A percentile compares a stretch with the other conserved stretches of the same genome.
phyloP scores from a whole-genome alignment of 352 stramenopile genomes.

The Pythium oligandrum region DNA sequence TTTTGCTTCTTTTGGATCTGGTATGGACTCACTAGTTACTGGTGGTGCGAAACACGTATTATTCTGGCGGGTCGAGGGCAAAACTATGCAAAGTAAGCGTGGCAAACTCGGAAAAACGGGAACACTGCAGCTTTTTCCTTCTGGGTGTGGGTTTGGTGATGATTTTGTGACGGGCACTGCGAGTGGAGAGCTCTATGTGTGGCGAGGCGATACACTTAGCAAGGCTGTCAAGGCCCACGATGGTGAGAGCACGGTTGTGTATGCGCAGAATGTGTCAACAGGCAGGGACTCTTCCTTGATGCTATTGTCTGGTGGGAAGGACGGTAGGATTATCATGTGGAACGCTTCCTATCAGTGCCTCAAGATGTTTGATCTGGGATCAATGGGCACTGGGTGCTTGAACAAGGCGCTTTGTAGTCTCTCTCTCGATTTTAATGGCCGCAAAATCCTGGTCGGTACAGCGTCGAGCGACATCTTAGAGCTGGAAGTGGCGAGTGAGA shows the following conservation, averaged over 20 bases:
- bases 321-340: slow-evolving; percentile 68
- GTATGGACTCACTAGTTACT: slow-evolving; percentile 37
- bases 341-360: slow-evolving; percentile 62
- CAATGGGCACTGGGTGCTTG: slow-evolving; percentile 31
- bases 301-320: slow-evolving; percentile 64
- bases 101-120: slow-evolving; percentile 63
- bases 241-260: slow-evolving; percentile 39
- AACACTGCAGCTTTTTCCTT: slow-evolving; percentile 41
- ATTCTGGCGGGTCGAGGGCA: slow-evolving; percentile 64
- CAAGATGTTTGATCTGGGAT: slow-evolving; percentile 52
- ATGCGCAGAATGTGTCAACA: slow-evolving; percentile 5
- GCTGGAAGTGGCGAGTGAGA: slow-evolving; percentile 33
- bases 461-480: slow-evolving; percentile 87
- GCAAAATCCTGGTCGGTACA: slow-evolving; percentile 78
- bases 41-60: slow-evolving; percentile 63
- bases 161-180: slow-evolving; percentile 51
- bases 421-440: slow-evolving; percentile 31
- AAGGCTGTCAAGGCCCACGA: slow-evolving; percentile 65
- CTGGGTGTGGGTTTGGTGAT: slow-evolving; percentile 35
- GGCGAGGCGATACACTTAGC: slow-evolving; percentile 39
- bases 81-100: slow-evolving; percentile 42
- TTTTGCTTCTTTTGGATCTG: slow-evolving; percentile 44
- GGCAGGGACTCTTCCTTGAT: slow-evolving; percentile 8
- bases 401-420: slow-evolving; percentile 40
- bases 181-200: slow-evolving; percentile 57